Base-by-base conservation (phyloP, 345 rosid species). In the Aquilaria yunnanensis region DNA sequence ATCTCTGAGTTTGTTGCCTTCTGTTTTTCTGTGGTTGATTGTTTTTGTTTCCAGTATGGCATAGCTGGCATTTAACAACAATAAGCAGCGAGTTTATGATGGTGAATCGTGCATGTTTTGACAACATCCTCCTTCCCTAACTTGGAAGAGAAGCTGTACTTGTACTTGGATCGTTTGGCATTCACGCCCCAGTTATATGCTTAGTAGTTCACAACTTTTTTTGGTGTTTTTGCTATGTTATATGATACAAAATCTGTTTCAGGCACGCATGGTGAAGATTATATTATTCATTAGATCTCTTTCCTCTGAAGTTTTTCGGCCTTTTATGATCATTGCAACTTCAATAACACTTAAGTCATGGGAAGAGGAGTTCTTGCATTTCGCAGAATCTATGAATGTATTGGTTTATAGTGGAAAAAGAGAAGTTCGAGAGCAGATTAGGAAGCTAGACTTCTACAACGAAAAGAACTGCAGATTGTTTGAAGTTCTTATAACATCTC, bases 321-420 rank as follows among this genome's bases (percentile, higher is more conserved):
- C 89, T 37, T 75, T 81, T 69, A 82, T 84, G 16, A 62, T 84
- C 54, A 66, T 83, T 34, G 63, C 89, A 55, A 67, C 75, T 53
- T 60, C 84, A 54, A 14, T 64, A 67, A 62, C 63, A 32, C 77
- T 74, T 62, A 23, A 53, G 74, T 70, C 61, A 5, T 83, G 89
- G 89, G 85, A 81, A 56, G 78, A 72, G 41, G 78, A 71, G 66
- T 81, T 78, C 62, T 68, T 67, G 47, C 71, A 32, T 33, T 47
- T 78, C 33, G 77, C 80, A 31, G 79, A 80, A 45, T 74, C 74
- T 69, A 50, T 70, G 47, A 56, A 73, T 71, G 54, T 73, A 50
- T 83, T 83, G 60, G 72, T 75, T 69, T 83, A 81, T 67, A 45
- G 53, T 51, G 85, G 89, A 55, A 65, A 23, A 67, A 70, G 59